Base-by-base conservation (phyloP, 2,329 filamentous ascomycete species). In the Rhynchosporium graminicola region DNA sequence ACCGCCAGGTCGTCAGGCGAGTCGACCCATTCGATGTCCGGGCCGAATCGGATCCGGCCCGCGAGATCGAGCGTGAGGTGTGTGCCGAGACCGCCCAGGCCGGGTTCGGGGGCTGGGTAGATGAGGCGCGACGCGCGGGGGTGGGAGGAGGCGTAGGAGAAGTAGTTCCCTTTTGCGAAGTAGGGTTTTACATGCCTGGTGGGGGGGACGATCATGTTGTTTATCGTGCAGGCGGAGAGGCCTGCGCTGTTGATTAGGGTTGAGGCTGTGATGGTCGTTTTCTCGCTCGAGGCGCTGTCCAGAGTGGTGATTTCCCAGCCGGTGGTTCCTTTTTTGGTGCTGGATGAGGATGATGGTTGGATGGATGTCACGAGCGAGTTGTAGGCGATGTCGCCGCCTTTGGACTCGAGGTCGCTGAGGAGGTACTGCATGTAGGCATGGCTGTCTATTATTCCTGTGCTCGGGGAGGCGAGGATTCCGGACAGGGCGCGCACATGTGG, bases 91-190 rank as follows among this genome's bases (percentile, higher is more conserved):
- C 95, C 94, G 57, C 86, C 93, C 28, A 88, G 84, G 1, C 93
- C 93, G 0, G 92, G 89, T 8, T 90, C 81, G 0, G 94, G 92
- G 0, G 90, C 92, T 0, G 95, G 95, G 73, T 98, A 99, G 57
- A 99, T 81, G 28, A 99, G 84, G 10, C 93, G 86, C 46, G 78
- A 81, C 0, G 92, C 92, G 1, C 71, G 73, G 0, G 92, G 93
- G 0, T 73, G 72, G 0, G 87, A 84, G 1, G 85, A 79, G 0
- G 82, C 77, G 78, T 97, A 98, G 36, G 88, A 90, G 78, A 96
- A 98, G 79, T 99, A 99, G 64, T 91, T 94, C 0, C 95, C 95
- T 79, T 99, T 99, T 63, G 94, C 94, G 77, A 89, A 98, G 79
- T 85, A 90, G 4, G 92, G 83, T 29, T 76, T 83, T 45, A 79